Evolutionary conservation across 305 asterid species (phyloP).

Genomic region (Solanum hybrid): DNA sequence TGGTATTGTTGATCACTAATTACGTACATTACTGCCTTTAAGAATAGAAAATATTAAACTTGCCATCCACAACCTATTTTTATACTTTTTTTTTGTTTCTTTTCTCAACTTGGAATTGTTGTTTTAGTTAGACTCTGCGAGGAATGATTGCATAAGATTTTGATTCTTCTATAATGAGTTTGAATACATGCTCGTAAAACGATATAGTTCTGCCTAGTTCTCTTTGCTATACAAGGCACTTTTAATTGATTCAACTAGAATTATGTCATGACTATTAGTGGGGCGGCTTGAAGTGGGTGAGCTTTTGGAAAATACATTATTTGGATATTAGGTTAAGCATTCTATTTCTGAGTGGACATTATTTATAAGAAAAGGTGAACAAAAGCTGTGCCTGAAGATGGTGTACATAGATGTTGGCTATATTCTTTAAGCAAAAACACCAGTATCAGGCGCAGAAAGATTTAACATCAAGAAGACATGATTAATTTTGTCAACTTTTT

Average conservation of each 20-base stretch:
- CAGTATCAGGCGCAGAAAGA: background rate
- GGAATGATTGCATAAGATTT: background rate
- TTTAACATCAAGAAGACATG: background rate
- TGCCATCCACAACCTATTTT: background rate
- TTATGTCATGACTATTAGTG: background rate
- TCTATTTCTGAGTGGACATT: background rate
- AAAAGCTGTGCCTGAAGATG: background rate
- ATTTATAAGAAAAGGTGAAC: background rate
- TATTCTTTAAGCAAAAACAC: background rate
- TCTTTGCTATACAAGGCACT: background rate
- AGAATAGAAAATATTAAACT: background rate
- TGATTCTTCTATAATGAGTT: background rate
- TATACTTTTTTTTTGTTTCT: background rate
- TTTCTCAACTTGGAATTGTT: background rate
- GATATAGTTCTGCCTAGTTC: background rate
- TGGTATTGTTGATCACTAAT: background rate
- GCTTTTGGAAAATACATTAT: background rate
- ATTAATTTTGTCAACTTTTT: background rate
- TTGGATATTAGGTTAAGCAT: background rate
- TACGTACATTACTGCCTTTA: background rate
- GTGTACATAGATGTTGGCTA: background rate
- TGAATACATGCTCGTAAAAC: background rate
- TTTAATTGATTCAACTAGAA: background rate
- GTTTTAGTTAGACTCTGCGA: background rate
- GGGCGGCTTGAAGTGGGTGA: background rate